Base-by-base conservation (phyloP, 176 grass and related monocot genomes). In the Rhynchospora pubera region DNA sequence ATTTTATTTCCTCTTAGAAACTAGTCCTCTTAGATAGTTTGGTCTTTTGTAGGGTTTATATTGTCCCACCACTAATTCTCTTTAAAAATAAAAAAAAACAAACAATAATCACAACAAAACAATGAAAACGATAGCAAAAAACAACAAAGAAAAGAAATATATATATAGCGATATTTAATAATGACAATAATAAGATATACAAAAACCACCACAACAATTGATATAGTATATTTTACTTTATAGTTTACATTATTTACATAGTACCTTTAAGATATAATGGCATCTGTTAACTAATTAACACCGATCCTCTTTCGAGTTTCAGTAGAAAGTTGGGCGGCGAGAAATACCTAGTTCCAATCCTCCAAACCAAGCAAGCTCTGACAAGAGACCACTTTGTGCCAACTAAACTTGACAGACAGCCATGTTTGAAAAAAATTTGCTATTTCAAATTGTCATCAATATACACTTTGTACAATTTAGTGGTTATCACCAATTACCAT, bases 311-410 rank as follows among this genome's bases (percentile, higher is more conserved):
- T 65, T 34, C 34, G 28, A 16, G 26, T 51, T 73, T 7, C 44
- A 51, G 24, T 15, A 75, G 26, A 51, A 52, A 15, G 14, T 12
- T 12, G 46, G 46, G 46, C 13, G 46, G 11, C 24, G 11, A 75
- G 52, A 53, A 76, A 43, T 45, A 82, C 39, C 58, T 77, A 62
- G 65, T 92, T 93, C 88, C 76, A 89, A 67, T 82, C 90, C 88
- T 44, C 79, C 32, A 44, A 11, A 62, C 44, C 83, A 96, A 96
- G 88, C 87, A 86, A 93, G 78, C 86, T 57, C 83, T 18, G 53
- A 30, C 62, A 83, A 57, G 62, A 22, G 48, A 21, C 28, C 66
- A 56, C 64, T 26, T 85, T 78, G 56, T 71, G 12, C 43, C 15
- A 61, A 79, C 55, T 47, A 82, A 52, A 82, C 59, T 82, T 14